phyloP scores from a whole-genome alignment of 2,329 filamentous ascomycete genomes.

The Thielaviopsis populi region DNA sequence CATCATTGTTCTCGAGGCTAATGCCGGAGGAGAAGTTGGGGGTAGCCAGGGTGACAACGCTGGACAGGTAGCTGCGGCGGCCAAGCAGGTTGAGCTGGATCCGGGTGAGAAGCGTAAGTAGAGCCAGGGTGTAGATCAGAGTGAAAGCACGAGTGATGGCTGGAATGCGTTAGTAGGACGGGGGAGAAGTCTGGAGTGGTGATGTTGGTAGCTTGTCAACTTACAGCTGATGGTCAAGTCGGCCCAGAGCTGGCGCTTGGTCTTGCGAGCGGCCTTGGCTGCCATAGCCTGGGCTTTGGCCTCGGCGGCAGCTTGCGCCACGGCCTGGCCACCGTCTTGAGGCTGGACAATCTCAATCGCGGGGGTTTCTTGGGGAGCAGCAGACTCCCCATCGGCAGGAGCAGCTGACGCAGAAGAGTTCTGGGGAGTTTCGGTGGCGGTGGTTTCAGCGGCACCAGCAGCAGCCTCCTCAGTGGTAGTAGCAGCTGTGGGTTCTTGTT shows the following conservation, averaged over 20 bases:
- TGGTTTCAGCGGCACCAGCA: neutral
- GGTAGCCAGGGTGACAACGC: conserved; percentile 78
- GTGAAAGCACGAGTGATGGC: conserved; percentile 86
- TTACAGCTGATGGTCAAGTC: conserved; percentile 90
- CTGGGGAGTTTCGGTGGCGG: neutral
- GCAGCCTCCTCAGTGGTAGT: neutral
- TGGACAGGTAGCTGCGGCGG: conserved; percentile 86
- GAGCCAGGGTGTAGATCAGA: conserved; percentile 74
- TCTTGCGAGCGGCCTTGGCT: conserved; percentile 40
- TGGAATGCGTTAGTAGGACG: conserved; percentile 25
- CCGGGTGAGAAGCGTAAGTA: conserved; percentile 81
- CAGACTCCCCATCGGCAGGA: neutral
- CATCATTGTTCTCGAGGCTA: conserved; percentile 82
- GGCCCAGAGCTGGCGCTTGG: conserved; percentile 90
- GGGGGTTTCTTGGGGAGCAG: neutral
- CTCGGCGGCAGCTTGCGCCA: conserved; percentile 9
- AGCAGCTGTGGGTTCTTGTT: neutral
- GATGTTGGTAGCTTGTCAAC: conserved; percentile 23
- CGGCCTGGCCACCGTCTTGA: conserved; percentile 27
- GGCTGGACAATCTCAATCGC: conserved; percentile 20
- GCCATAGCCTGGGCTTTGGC: conserved; percentile 12
- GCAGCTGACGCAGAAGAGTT: neutral
- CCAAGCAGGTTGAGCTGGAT: conserved; percentile 96
- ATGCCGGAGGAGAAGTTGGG: conserved; percentile 62
- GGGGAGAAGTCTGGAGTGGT: neutral